A percentile compares a stretch with the other conserved stretches of the same genome.
Evolutionary conservation across 257 asterid genomes (phyloP).

Genomic region (Nicotiana knightiana): DNA sequence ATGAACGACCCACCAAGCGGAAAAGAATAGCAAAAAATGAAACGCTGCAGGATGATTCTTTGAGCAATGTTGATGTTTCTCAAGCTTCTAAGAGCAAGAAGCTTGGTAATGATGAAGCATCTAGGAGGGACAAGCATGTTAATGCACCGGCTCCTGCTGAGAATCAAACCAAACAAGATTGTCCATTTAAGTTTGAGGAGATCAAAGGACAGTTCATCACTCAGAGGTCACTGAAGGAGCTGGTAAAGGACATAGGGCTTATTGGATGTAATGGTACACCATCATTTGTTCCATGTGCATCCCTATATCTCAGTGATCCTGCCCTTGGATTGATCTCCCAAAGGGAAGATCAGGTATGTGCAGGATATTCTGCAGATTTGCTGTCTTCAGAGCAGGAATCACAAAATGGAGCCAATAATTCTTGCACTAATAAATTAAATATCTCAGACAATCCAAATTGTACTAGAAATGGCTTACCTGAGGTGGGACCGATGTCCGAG

Average conservation of each 20-base stretch:
- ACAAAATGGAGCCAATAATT: conserved; percentile 21
- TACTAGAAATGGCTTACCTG: conserved; percentile 26
- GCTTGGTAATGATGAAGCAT: conserved; percentile 28
- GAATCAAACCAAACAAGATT: conserved; percentile 29
- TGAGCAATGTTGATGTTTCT: conserved; percentile 19
- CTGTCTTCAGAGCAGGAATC: conserved; percentile 24
- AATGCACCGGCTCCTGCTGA: conserved; percentile 28
- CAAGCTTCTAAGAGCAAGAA: conserved; percentile 35
- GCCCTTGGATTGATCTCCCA: conserved; percentile 29
- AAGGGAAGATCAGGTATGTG: conserved; percentile 25
- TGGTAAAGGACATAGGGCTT: conserved; percentile 61
- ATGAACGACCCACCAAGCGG: conserved; percentile 39
- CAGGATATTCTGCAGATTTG: conserved; percentile 22
- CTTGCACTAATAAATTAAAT: conserved; percentile 13
- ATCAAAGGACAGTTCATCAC: conserved; percentile 55
- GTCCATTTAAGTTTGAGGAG: conserved; percentile 70
- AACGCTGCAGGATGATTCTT: conserved; percentile 31
- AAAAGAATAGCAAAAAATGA: conserved; percentile 31
- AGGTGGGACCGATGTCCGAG: conserved; percentile 28
- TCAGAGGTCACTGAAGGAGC: conserved; percentile 62
- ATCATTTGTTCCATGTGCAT: conserved; percentile 34
- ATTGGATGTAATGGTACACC: conserved; percentile 55
- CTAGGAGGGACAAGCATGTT: conserved; percentile 35
- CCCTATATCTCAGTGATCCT: conserved; percentile 44
- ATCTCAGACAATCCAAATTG: conserved; percentile 21